These are phyloP conservation scores for Cyathus striatus DNA, from an alignment of 768 basidiomycete genomes.

Conservation along the genomic window DNA sequence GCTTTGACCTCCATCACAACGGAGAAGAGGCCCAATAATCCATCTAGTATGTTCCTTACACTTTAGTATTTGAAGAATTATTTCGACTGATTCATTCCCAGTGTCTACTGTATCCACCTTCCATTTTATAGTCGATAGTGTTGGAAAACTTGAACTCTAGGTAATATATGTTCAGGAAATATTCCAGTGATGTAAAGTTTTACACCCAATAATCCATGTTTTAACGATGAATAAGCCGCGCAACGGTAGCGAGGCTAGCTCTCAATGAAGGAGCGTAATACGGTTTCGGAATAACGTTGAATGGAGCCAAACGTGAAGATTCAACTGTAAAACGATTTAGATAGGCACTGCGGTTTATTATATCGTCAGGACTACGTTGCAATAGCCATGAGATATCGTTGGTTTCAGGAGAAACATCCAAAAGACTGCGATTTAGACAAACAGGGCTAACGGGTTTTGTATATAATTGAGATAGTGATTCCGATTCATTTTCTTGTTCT, in stretches of 20 bases:
- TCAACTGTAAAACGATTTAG: not conserved
- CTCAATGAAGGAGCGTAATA: conserved; percentile 13
- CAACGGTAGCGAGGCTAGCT: conserved; percentile 3
- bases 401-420: not conserved
- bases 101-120: conserved; percentile 46
- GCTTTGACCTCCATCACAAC: conserved; percentile 40
- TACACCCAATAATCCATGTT: not conserved
- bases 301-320: too few species aligned
- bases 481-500: too few species aligned
- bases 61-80: too few species aligned
- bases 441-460: too few species aligned
- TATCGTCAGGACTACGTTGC: conserved; percentile 4
- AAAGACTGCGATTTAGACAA: not conserved
- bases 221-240: conserved; percentile 5
- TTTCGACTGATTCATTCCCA: too few species aligned
- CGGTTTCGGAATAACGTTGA: conserved; percentile 9
- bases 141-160: conserved; percentile 45
- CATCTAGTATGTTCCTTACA: too few species aligned
- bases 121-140: conserved; percentile 46
- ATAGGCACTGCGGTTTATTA: conserved; percentile 4
- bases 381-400: conserved; percentile 11
- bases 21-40: too few species aligned
- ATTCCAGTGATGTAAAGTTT: not conserved
- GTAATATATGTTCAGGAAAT: conserved; percentile 6
- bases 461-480: too few species aligned